Conservation (phyloP, 164 flowering plant genomes). For the Annona cherimola region DNA sequence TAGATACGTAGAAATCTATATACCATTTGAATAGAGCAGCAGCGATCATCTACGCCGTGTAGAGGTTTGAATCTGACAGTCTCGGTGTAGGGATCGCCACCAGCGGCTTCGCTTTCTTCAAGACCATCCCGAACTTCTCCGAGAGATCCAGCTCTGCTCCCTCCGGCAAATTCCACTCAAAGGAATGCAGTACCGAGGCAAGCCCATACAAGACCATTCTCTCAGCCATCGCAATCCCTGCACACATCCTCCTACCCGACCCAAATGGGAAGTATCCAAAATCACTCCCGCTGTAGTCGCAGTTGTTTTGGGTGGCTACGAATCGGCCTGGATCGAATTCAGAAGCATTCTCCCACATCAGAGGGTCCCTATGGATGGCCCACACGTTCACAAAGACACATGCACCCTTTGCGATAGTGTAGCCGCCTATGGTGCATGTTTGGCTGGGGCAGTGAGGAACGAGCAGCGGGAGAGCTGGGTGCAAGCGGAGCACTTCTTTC, state of each 20-base stretch:
- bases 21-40: no score
- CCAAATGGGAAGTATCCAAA: conserved; percentile 68
- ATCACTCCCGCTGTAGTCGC: conserved; percentile 52
- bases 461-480: conserved; percentile 42
- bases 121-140: conserved; percentile 64
- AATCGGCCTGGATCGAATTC: conserved; percentile 35
- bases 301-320: conserved; percentile 8
- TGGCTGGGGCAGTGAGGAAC: conserved; percentile 57
- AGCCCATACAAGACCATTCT: conserved; percentile 40
- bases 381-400: conserved; percentile 57
- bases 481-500: conserved; percentile 42
- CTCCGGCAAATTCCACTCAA: conserved; percentile 47
- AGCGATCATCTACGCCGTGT: neutral
- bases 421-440: conserved; percentile 43
- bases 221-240: conserved; percentile 65
- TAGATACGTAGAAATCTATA: no score
- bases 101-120: conserved; percentile 47
- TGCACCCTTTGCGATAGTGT: conserved; percentile 47
- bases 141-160: conserved; percentile 38
- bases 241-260: conserved; percentile 72
- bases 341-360: conserved; percentile 10
- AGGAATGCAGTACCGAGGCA: conserved; percentile 61
- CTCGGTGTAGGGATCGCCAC: conserved; percentile 50
- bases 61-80: conserved; percentile 30
- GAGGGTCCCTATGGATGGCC: conserved; percentile 69